Base-by-base conservation (phyloP, 768 basidiomycete species). In the Tylopilus felleus region DNA sequence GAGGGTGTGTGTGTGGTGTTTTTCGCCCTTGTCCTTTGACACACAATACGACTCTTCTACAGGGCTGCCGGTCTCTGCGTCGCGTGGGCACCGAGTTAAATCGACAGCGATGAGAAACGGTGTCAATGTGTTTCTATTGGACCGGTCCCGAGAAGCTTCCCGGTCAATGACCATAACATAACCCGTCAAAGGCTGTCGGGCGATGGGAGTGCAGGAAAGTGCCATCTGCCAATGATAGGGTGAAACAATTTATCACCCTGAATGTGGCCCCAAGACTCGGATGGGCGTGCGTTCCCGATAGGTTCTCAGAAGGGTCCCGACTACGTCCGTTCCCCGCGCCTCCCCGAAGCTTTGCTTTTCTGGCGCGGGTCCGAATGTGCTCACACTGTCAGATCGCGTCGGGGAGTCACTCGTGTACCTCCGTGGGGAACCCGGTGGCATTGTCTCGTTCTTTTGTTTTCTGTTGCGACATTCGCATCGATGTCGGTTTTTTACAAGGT, bases 361-460 rank as follows among this genome's bases (percentile, higher is more conserved):
- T 35, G 38, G 31, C 21, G 46, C 58, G 52, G 59, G 52, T 40
- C 50, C 53, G 47, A 46, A 45, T 40, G 50, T 38, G 36, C 8
- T 8, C 8, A n/a, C 36, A 38, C 35, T n/a, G 8, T 58, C 56
- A 49, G 38, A 51, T 14, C 19, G 19, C 44, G 41, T 41, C 47
- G 41, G 39, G 7, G 33, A 12, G 21, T 12, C 22, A 29, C 47
- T 29, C 8, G 22, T n/a, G 1, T 53, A 49, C 46, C 52, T 51
- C 51, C 55, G 55, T 51, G 53, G 50, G 47, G 64, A 42, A 52
- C n/a, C 9, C 25, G 29, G 39, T 39, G 25, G 44, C 13, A 27
- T 39, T 48, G 45, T 59, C n/a, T 3, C 10, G 48, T 44, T 17
- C 19, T 25, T 31, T 35, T 29, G 35, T 33, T 22, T n/a, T 17